These are phyloP conservation scores for Cynara cardunculus DNA, from an alignment of 129 eudicot species.

Conservation along the genomic window DNA sequence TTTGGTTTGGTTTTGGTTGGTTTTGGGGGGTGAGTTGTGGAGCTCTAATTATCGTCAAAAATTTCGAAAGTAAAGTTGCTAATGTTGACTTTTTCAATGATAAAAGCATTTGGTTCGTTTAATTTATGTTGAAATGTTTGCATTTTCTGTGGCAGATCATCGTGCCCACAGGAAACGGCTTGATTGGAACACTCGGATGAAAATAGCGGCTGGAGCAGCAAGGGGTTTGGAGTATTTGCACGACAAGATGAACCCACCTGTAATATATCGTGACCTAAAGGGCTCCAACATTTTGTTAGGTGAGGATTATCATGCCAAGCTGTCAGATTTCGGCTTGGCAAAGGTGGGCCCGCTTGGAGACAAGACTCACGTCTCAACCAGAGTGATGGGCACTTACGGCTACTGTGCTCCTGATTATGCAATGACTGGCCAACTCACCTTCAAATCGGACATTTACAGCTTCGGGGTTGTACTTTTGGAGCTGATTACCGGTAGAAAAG, in stretches of 20 bases:
- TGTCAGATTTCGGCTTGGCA: slow-evolving; percentile 97
- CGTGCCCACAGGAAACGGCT: slow-evolving; percentile 42
- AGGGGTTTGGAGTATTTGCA: slow-evolving; percentile 89
- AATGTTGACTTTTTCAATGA: background rate
- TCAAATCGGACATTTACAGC: slow-evolving; percentile 90
- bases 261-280: slow-evolving; percentile 90
- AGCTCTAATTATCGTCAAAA: background rate
- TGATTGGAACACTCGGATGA: slow-evolving; percentile 93
- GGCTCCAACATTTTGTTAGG: slow-evolving; percentile 91
- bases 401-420: slow-evolving; percentile 99
- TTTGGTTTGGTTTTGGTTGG: no score
- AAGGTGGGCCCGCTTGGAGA: slow-evolving; percentile 92
- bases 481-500: slow-evolving; percentile 81
- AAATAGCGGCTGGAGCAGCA: slow-evolving; percentile 96
- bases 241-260: slow-evolving; percentile 82
- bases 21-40: no score
- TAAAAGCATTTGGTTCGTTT: background rate
- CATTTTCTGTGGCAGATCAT: slow-evolving; percentile 34
- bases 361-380: slow-evolving; percentile 87
- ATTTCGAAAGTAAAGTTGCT: background rate
- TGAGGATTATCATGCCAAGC: slow-evolving; percentile 71
- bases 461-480: slow-evolving; percentile 91
- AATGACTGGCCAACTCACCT: slow-evolving; percentile 94
- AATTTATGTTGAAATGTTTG: background rate
- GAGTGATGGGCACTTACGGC: slow-evolving; percentile 98